A percentile compares a stretch with the other conserved stretches of the same genome.
These are phyloP conservation scores for Phlyctochytrium arcticum DNA, from an alignment of 192 early-diverging fungal species.

Conservation along the genomic window DNA sequence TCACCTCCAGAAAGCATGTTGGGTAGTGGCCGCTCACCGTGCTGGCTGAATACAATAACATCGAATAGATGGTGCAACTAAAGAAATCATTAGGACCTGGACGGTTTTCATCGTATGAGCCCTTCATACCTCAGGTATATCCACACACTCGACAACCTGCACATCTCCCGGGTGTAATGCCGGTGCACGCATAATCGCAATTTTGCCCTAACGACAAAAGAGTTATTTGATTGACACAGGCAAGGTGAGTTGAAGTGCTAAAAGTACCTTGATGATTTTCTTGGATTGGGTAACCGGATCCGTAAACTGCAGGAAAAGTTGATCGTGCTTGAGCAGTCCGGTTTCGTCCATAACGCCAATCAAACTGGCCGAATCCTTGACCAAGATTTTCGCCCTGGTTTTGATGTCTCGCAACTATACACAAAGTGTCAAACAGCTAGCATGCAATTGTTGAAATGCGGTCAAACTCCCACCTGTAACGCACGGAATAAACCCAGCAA, in stretches of 20 bases:
- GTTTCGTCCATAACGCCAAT: conserved; percentile 47
- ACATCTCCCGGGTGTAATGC: conserved; percentile 43
- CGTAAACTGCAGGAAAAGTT: conserved; percentile 40
- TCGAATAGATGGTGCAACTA: conserved; percentile 42
- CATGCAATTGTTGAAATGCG: not conserved
- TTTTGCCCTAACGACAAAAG: not conserved
- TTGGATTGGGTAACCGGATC: conserved; percentile 26
- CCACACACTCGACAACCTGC: conserved; percentile 27
- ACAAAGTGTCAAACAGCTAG: not conserved
- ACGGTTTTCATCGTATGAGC: not conserved
- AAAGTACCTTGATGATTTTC: conserved; percentile 10
- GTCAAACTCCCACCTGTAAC: conserved; percentile 10
- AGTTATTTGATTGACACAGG: not conserved
- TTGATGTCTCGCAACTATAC: conserved; percentile 20
- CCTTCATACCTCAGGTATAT: conserved; percentile 18
- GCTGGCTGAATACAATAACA: conserved; percentile 70
- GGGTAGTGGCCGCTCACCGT: conserved; percentile 64
- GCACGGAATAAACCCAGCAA: conserved; percentile 19
- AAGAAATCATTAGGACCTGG: not conserved
- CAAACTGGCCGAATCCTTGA: conserved; percentile 26
- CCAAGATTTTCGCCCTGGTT: conserved; percentile 31
- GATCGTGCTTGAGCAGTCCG: conserved; percentile 21
- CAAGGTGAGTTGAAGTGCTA: not conserved
- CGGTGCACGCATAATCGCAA: conserved; percentile 20
- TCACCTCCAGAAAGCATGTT: conserved; percentile 79